phyloP scores from a whole-genome alignment of 1,284 basidiomycete genomes.

The Termitomyces sp. region DNA sequence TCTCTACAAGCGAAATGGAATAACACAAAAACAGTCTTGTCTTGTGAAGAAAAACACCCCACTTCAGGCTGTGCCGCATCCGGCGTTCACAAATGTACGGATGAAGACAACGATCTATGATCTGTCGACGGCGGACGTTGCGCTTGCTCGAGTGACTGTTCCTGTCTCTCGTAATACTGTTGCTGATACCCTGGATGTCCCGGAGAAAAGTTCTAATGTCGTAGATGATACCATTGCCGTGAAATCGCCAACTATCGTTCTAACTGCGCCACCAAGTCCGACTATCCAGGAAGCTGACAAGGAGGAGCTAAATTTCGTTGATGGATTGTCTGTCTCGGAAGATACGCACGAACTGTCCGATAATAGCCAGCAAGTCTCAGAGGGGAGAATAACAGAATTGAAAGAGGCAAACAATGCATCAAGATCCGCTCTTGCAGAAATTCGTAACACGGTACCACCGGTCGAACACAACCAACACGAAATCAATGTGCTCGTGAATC shows the following conservation, averaged over 20 bases:
- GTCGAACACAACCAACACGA: neutral
- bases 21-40: slow-evolving; percentile 1
- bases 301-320: neutral
- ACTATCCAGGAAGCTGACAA: neutral
- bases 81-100: slow-evolving; percentile 4
- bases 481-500: neutral
- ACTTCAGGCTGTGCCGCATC: neutral
- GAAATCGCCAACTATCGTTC: slow-evolving; percentile 13
- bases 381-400: neutral
- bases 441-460: neutral
- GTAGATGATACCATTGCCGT: neutral
- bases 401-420: neutral
- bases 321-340: neutral
- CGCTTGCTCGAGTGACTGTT: neutral
- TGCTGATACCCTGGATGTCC: neutral
- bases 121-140: slow-evolving; percentile 16
- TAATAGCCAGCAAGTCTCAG: too few relatives aligned
- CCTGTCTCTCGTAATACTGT: neutral
- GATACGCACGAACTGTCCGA: neutral
- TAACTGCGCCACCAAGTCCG: slow-evolving; percentile 16
- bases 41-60: slow-evolving; percentile 4
- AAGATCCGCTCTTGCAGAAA: slow-evolving; percentile 2
- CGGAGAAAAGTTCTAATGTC: neutral
- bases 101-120: slow-evolving; percentile 21
- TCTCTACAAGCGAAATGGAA: slow-evolving; percentile 7